phyloP scores from a whole-genome alignment of 73 alveolate genomes.

The Paramecium tetraurelia region DNA sequence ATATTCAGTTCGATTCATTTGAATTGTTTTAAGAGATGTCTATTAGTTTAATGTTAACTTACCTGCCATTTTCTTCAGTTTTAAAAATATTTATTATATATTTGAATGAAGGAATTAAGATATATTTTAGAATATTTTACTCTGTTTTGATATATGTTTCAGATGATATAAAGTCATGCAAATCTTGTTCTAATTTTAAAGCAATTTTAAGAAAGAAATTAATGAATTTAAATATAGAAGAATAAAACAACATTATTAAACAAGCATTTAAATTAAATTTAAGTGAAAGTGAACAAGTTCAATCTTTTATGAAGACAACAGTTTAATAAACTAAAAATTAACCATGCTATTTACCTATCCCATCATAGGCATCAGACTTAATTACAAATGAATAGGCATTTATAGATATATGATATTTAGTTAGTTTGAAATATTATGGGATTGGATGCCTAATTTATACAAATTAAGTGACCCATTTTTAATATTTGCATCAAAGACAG shows the following conservation, averaged over 20 bases:
- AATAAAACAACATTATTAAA: not conserved
- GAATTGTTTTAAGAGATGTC: conserved; percentile 58
- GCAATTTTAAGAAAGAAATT: not conserved
- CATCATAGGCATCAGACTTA: conserved; percentile 39
- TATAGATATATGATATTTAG: conserved; percentile 1
- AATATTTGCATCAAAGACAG: conserved; percentile 34
- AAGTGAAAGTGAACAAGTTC: not conserved
- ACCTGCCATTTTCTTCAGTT: conserved; percentile 26
- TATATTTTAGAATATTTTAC: conserved; percentile 57
- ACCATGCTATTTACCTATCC: conserved; percentile 52
- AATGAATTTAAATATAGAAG: not conserved
- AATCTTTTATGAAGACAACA: not conserved
- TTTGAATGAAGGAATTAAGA: conserved; percentile 58
- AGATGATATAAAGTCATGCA: not conserved
- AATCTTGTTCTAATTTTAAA: not conserved
- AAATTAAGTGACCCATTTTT: conserved; percentile 46
- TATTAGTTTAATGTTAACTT: conserved; percentile 44
- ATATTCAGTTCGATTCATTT: conserved; percentile 37
- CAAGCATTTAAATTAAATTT: conserved; percentile 45
- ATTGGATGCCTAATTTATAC: conserved; percentile 45
- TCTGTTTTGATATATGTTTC: conserved; percentile 18
- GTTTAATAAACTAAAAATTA: not conserved
- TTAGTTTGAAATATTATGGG: conserved; percentile 64
- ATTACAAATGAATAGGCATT: conserved; percentile 52
- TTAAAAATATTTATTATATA: conserved; percentile 48